A percentile compares a stretch with the other conserved stretches of the same genome.
These are phyloP conservation scores for Ogataea trehalophila DNA, from an alignment of 805 yeast species.

Conservation along the genomic window DNA sequence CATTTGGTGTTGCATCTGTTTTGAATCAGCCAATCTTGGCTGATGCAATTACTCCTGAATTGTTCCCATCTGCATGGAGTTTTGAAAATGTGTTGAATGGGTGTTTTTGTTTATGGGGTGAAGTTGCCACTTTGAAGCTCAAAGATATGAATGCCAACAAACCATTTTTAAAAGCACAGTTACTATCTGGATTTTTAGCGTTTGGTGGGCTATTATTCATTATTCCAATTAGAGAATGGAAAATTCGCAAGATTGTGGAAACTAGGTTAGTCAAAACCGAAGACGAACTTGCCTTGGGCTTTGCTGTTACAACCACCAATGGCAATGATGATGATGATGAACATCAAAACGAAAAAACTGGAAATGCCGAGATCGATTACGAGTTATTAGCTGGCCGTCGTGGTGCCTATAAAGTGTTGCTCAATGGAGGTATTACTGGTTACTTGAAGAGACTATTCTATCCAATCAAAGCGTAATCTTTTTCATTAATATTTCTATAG, in stretches of 20 bases:
- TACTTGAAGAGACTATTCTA: conserved; percentile 20
- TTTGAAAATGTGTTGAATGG: conserved; percentile 25
- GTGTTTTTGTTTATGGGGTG: conserved; percentile 25
- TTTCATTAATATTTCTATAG: background rate
- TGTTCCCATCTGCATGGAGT: conserved; percentile 30
- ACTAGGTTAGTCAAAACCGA: conserved; percentile 13
- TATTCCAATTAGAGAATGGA: conserved; percentile 46
- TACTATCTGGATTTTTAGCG: conserved; percentile 53
- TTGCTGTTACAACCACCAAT: background rate
- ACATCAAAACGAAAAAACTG: background rate
- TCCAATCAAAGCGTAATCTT: conserved; percentile 17
- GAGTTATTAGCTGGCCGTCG: conserved; percentile 9
- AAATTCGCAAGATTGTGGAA: conserved; percentile 36
- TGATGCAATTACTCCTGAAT: conserved; percentile 23
- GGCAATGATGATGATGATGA: background rate
- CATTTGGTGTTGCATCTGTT: conserved; percentile 40
- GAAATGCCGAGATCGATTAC: background rate
- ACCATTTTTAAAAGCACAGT: conserved; percentile 57
- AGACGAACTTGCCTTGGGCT: conserved; percentile 3
- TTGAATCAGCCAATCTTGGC: conserved; percentile 28
- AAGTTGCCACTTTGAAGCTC: conserved; percentile 27
- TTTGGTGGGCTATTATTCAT: conserved; percentile 37
- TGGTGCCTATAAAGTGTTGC: conserved; percentile 12
- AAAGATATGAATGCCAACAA: conserved; percentile 11
- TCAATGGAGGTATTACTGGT: conserved; percentile 12